Evolutionary conservation across 176 grass and related monocot species (phyloP).

Genomic region (Saccharum officinarum): DNA sequence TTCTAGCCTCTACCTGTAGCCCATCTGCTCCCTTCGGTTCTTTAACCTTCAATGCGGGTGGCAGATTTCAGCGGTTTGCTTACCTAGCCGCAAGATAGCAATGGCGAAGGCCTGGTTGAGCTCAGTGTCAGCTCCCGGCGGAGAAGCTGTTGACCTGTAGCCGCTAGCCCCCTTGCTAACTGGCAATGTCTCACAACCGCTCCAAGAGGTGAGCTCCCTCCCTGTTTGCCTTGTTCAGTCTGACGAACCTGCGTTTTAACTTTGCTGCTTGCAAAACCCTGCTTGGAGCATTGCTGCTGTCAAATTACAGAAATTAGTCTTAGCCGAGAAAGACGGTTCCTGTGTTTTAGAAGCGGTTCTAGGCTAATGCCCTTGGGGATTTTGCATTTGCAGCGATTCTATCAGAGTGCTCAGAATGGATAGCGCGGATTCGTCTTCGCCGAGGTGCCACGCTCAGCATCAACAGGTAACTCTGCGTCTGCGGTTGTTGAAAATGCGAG

Average conservation of each 20-base stretch:
- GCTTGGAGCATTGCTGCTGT: neutral
- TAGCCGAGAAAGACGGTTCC: neutral
- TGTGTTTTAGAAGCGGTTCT: neutral
- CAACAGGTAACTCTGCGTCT: constrained; percentile 34
- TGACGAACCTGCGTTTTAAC: neutral
- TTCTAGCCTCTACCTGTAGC: constrained; percentile 20
- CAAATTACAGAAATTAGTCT: no score
- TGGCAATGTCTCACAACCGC: constrained; percentile 28
- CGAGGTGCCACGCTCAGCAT: constrained; percentile 40
- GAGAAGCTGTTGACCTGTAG: constrained; percentile 1
- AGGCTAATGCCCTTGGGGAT: constrained; percentile 18
- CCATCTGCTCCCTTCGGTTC: neutral
- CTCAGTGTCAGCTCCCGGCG: neutral
- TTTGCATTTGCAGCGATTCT: constrained; percentile 39
- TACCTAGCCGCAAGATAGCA: neutral
- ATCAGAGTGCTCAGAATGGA: constrained; percentile 25
- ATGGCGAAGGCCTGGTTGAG: constrained; percentile 30
- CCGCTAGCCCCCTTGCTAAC: neutral
- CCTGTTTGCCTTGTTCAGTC: neutral
- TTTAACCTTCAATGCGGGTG: neutral
- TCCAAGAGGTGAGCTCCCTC: constrained; percentile 29
- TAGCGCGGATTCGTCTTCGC: constrained; percentile 43
- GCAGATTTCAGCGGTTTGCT: constrained; percentile 16
- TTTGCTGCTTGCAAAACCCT: neutral
- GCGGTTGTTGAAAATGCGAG: neutral